Evolutionary conservation across 225 moss, liverwort and hornwort species (phyloP).

Genomic region (Neckera pumila): DNA sequence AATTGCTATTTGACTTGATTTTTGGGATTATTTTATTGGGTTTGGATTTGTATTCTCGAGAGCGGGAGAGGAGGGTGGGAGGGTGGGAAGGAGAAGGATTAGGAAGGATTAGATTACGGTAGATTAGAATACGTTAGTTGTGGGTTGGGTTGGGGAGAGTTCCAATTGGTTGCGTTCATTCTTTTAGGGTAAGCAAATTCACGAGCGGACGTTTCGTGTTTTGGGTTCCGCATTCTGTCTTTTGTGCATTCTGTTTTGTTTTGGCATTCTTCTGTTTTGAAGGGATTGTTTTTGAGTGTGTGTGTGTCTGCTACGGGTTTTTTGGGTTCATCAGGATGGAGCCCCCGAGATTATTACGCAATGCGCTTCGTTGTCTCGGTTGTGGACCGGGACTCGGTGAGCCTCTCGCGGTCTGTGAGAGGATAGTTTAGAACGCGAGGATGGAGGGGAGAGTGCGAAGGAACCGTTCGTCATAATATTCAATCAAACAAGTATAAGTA

Average conservation of each 20-base stretch:
- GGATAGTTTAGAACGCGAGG: background rate
- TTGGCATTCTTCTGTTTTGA: background rate
- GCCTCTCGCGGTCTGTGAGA: background rate
- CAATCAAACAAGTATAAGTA: background rate
- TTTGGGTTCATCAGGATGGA: background rate
- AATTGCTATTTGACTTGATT: background rate
- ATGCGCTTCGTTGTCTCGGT: background rate
- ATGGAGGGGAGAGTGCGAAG: conserved; percentile 31
- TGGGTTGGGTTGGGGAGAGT: background rate
- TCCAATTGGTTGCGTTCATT: background rate
- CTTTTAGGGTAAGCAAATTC: background rate
- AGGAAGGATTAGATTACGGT: background rate
- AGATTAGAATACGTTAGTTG: background rate
- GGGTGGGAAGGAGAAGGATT: background rate
- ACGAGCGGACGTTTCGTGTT: background rate
- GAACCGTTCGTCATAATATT: background rate
- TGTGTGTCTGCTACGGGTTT: background rate
- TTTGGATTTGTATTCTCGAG: background rate
- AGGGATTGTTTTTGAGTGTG: background rate
- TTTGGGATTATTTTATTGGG: background rate
- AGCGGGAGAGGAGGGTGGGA: background rate
- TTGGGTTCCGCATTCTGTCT: too few relatives aligned
- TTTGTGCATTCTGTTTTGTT: background rate
- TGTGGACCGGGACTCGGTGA: background rate
- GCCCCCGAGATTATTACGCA: background rate